These are phyloP conservation scores for Lanmaoa rubissima DNA, from an alignment of 768 basidiomycete genomes.

Conservation along the genomic window DNA sequence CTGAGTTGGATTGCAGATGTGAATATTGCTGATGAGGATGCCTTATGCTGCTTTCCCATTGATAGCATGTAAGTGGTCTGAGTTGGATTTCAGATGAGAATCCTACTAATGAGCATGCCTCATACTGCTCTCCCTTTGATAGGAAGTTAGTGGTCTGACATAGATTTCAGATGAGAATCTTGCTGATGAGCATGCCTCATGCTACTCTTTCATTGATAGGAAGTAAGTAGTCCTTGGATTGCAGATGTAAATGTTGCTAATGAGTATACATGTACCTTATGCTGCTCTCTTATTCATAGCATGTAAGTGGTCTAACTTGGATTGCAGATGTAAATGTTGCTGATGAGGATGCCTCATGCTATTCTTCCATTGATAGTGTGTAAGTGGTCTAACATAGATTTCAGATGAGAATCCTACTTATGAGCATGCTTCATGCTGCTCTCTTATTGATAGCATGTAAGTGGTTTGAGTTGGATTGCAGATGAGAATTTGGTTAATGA, in stretches of 20 bases:
- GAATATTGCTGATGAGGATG: neutral
- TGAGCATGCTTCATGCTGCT: neutral
- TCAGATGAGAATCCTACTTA: neutral
- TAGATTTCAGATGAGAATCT: too few relatives aligned
- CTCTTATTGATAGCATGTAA: neutral
- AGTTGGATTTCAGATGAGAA: neutral
- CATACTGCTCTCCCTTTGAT: too few relatives aligned
- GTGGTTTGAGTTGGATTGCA: neutral
- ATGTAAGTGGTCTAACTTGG: neutral
- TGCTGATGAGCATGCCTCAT: too few relatives aligned
- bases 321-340: too few relatives aligned
- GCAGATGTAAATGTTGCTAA: too few relatives aligned
- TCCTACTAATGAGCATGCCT: too few relatives aligned
- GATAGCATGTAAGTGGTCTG: neutral
- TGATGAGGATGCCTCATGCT: neutral
- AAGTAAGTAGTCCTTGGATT: too few relatives aligned
- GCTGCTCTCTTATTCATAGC: neutral
- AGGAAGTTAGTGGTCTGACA: too few relatives aligned
- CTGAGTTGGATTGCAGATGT: too few relatives aligned
- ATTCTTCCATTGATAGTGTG: neutral
- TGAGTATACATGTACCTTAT: fast-evolving
- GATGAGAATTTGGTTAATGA: neutral
- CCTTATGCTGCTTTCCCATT: neutral
- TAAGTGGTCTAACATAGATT: neutral
- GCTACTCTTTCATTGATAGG: too few relatives aligned